A percentile compares a stretch with the other conserved stretches of the same genome.
Conservation (phyloP, 352 stramenopile genomes). For the Globisporangium paddicum region DNA sequence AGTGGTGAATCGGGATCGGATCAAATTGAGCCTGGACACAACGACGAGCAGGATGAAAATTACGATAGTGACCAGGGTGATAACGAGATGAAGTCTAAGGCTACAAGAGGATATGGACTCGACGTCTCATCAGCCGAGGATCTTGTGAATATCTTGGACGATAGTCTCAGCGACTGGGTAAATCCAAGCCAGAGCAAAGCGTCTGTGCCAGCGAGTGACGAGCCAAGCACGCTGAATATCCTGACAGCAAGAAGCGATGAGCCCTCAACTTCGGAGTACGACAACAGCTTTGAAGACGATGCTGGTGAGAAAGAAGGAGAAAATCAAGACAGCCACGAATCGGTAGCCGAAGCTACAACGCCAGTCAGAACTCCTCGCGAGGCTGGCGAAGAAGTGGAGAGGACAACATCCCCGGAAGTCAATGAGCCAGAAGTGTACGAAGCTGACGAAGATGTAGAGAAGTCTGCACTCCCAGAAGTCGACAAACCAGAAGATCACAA, state of each 20-base stretch:
- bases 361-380: background rate
- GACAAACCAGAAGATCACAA: background rate
- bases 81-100: background rate
- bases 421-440: background rate
- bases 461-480: background rate
- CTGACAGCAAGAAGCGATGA: slow-evolving; percentile 4
- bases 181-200: background rate
- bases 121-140: slow-evolving; percentile 21
- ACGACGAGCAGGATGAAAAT: background rate
- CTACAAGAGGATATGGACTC: background rate
- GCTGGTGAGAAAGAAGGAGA: slow-evolving; percentile 11
- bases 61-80: background rate
- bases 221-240: background rate
- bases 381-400: background rate
- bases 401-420: background rate
- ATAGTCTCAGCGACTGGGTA: slow-evolving; percentile 37
- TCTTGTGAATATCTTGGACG: slow-evolving; percentile 55
- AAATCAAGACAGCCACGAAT: background rate
- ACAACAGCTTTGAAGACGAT: slow-evolving; percentile 53
- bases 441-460: background rate
- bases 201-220: background rate
- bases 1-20: background rate
- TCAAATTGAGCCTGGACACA: background rate
- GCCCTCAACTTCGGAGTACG: slow-evolving; percentile 23
- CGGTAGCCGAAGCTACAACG: background rate